Percentiles rank a stretch among this genome's conserved stretches.
Conservation (phyloP, 768 basidiomycete genomes). For the Pleurotus citrinopileatus region DNA sequence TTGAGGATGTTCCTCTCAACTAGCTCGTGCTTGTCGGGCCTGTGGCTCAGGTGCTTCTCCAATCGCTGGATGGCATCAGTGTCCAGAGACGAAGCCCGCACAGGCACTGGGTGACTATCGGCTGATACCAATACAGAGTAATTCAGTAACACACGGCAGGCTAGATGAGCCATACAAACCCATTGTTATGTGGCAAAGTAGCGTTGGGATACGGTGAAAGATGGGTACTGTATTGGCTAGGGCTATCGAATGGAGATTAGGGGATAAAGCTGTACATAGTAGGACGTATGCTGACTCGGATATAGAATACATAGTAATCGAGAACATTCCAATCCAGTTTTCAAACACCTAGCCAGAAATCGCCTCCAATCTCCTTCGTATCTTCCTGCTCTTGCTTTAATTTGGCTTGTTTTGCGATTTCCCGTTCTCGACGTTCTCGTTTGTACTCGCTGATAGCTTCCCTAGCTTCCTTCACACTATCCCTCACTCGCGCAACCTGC, state of each 20-base stretch:
- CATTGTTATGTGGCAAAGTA: no score
- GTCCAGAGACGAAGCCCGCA: conserved; percentile 15
- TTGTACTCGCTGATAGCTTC: conserved; percentile 19
- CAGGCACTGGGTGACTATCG: neutral
- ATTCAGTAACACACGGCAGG: no score
- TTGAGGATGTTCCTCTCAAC: conserved; percentile 72
- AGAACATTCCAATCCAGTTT: no score
- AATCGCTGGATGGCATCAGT: conserved; percentile 38
- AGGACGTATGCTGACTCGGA: neutral
- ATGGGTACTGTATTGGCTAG: no score
- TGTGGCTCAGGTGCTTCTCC: conserved; percentile 48
- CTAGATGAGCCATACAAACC: no score
- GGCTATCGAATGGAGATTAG: neutral
- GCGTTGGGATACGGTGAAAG: no score
- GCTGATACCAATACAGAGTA: conserved; percentile 6
- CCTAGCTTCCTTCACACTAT: conserved; percentile 20
- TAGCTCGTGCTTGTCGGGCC: conserved; percentile 61
- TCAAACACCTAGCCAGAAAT: conserved; percentile 11
- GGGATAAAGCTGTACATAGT: neutral
- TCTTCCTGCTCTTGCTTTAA: neutral
- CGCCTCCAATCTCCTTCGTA: conserved; percentile 10
- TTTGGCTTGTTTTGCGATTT: neutral
- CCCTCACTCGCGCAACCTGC: conserved; percentile 20
- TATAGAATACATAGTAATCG: no score
- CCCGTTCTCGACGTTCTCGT: conserved; percentile 14